Percentiles rank a stretch among this genome's conserved stretches.
Evolutionary conservation across 306 rosid species (phyloP).

Genomic region (Lagenaria siceraria): DNA sequence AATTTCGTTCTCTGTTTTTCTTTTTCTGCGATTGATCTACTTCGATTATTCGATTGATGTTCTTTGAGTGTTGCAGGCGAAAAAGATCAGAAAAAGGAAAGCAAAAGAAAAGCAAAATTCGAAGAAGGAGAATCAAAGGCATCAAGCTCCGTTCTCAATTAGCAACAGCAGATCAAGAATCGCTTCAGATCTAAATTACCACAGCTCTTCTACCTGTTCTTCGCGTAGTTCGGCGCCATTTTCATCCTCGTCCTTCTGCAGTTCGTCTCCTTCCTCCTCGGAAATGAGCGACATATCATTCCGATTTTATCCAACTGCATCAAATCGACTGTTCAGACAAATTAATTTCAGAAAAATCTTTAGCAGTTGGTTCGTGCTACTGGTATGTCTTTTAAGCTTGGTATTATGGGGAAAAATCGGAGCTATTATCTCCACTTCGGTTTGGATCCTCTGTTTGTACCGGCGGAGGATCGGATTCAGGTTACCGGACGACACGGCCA

Average conservation of each 20-base stretch:
- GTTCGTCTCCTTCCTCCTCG: not conserved
- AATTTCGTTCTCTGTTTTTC: not conserved
- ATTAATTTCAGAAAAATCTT: not conserved
- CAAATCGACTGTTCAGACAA: not conserved
- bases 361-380: not conserved
- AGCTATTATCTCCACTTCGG: not conserved
- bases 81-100: not conserved
- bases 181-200: not conserved
- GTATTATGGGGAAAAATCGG: not conserved
- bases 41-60: not conserved
- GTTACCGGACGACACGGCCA: not conserved
- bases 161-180: not conserved
- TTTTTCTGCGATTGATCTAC: not conserved
- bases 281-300: not conserved
- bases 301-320: not conserved
- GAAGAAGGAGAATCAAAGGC: not conserved
- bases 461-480: not conserved
- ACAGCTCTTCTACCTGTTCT: not conserved
- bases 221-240: not conserved
- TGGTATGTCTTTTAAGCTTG: not conserved
- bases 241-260: not conserved
- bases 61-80: not conserved
- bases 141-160: not conserved
- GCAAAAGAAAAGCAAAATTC: not conserved
- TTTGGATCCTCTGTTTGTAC: not conserved